Base-by-base conservation (phyloP, 805 yeast species). In the Sugiyamaella floridensis region DNA sequence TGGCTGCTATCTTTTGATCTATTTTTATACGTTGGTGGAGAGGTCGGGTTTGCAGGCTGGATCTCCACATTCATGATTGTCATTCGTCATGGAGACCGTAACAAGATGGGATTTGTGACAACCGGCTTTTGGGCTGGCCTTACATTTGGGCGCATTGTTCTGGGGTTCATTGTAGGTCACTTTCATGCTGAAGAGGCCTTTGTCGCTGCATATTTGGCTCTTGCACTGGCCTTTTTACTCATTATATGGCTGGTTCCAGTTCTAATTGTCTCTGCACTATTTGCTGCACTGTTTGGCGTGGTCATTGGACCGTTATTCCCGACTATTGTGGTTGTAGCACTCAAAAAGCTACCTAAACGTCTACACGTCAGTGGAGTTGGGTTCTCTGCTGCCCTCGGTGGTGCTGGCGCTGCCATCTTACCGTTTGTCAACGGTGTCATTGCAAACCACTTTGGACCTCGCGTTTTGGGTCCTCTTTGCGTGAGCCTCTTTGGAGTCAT, bases 341-440 rank as follows among this genome's bases (percentile, higher is more conserved):
- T 85, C 43, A 79, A 80, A 50, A 69, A 80, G 1, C 64, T 88
- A 42, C 95, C 95, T 0, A 66, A 70, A 26, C 75, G 73, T 43
- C 67, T 76, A 51, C 85, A 84, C 48, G 77, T 85, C 8, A 67
- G 79, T 12, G 89, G 88, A 1, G 75, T 87, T 7, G 89, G 95
- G 0, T 72, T 85, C 49, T 79, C 85, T 19, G 81, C 89, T 52
- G 89, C 93, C 0, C 63, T 86, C 55, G 95, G 93, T 5, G 90
- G 92, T 2, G 79, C 83, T n/a, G 95, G 95, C 1, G 85, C 84
- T n/a, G 92, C 95, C 0, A 74, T 79, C 0, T 56, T 86, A 2
- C 92, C 95, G 1, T 83, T 80, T 56, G 50, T 79, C 2, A 73
- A 82, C 29, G 95, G 95, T 9, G 62, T 65, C 28, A 55, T 74